Percentiles rank a stretch among this genome's conserved stretches.
Conservation (phyloP, 2,329 filamentous ascomycete species). For the Cladosporium sp. region DNA sequence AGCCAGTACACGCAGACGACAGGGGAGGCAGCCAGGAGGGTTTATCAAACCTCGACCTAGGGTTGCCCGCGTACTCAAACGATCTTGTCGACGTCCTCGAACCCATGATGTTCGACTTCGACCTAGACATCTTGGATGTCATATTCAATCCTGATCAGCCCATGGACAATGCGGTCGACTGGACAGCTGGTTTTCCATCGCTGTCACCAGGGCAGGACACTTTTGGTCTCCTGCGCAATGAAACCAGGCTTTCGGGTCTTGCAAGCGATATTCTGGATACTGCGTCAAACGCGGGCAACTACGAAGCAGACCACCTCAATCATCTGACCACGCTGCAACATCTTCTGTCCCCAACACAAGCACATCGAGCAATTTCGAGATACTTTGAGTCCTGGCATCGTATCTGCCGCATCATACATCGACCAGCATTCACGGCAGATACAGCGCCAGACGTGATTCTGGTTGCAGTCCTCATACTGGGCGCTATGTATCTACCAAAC, state of each 20-base stretch:
- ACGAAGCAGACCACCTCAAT: neutral
- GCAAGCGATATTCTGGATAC: neutral
- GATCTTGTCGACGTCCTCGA: neutral
- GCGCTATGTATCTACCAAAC: conserved; percentile 19
- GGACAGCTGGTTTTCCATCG: neutral
- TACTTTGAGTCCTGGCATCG: conserved; percentile 20
- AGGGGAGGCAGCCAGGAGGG: neutral
- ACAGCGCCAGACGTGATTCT: conserved; percentile 5
- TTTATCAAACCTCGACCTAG: neutral
- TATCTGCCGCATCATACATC: conserved; percentile 11
- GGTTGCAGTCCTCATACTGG: conserved; percentile 12
- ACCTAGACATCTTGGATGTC: neutral
- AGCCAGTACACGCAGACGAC: neutral
- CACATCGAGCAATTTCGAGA: neutral
- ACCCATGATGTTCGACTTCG: neutral
- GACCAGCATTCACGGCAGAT: conserved; percentile 11
- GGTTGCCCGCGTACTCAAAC: neutral
- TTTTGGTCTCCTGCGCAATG: neutral
- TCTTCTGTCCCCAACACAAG: neutral
- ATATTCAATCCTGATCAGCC: neutral
- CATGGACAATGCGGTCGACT: neutral
- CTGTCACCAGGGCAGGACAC: neutral
- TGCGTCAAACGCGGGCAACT: neutral
- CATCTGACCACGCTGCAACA: neutral
- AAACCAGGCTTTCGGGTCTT: neutral